Base-by-base conservation (phyloP, 208 protist genomes). In the Wallacemonas collosoma region DNA sequence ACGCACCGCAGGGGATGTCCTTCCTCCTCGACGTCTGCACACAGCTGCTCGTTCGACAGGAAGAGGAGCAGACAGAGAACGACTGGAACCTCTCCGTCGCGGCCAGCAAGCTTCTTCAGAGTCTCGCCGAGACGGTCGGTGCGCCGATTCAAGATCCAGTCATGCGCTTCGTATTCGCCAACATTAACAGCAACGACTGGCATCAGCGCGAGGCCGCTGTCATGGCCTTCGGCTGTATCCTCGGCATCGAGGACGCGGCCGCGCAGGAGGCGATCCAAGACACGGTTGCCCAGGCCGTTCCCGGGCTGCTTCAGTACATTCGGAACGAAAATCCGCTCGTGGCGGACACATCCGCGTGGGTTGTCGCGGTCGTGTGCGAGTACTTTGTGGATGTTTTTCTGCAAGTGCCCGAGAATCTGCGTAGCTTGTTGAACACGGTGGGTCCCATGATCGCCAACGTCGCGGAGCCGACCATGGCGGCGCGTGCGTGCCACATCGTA, bases 171-270 rank as follows among this genome's bases (percentile, higher is more conserved):
- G 87, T 99, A n/a, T 89, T 89, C 40, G 76, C 78, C 44, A 97
- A 98, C 72, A 95, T 99, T 68, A 84, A 87, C 56, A 89, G 81
- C 64, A 9, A 69, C 2, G 87, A 98, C 56, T 99, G 98, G 98
- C 89, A 86, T n/a, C 61, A 91, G n/a, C 86, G 91, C 6, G 98
- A 99, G 80, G 98, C 98, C 11, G 91, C 98, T 5, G 86, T 95
- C 17, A 90, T 98, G 67, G 97, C 98, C 6, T 99, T 99, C 66
- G 98, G 97, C 55, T 98, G 96, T 51, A 98, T 99, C 51, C 87
- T 99, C 26, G 95, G 98, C 65, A 97, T 97, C 60, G 93, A 97
- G n/a, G 73, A 86, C n/a, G 4, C 72, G 11, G 77, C 72, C 8
- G 76, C 74, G 39, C 80, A 82, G 73, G 76, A 78, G 58, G 81